Percentiles rank a stretch among this genome's conserved stretches.
phyloP scores from a whole-genome alignment of 768 basidiomycete species.

The Gloeopeniophorella convolvens region DNA sequence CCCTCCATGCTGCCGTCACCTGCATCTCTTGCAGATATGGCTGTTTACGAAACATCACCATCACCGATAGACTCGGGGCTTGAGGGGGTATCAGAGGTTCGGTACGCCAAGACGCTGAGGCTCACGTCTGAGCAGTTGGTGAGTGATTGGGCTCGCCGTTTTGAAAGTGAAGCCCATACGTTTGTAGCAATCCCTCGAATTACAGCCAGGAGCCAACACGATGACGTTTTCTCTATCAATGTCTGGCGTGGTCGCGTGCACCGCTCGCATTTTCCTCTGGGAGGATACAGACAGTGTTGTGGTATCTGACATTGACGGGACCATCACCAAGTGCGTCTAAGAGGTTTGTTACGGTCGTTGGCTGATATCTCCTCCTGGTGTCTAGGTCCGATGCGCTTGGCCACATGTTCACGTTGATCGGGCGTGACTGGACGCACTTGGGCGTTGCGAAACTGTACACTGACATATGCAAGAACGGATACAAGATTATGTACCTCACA shows the following conservation, averaged over 20 bases:
- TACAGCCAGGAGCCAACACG: slow-evolving; percentile 83
- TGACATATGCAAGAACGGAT: slow-evolving; percentile 91
- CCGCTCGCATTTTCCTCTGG: slow-evolving; percentile 94
- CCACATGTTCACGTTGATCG: slow-evolving; percentile 96
- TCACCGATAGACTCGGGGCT: not conserved
- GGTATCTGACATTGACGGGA: slow-evolving; percentile 97
- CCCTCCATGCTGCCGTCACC: not conserved
- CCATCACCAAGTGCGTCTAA: slow-evolving; percentile 83
- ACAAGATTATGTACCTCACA: slow-evolving; percentile 96
- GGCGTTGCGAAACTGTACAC: slow-evolving; percentile 97
- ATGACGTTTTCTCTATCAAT: slow-evolving; percentile 91
- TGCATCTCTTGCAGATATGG: not conserved
- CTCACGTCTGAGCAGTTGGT: slow-evolving; percentile 94
- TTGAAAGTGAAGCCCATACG: not conserved
- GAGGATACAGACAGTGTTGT: slow-evolving; percentile 86
- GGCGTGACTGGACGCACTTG: slow-evolving; percentile 95
- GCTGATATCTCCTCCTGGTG: not conserved
- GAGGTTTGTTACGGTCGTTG: not conserved
- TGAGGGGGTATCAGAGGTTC: slow-evolving; percentile 31
- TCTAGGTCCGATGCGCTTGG: slow-evolving; percentile 89
- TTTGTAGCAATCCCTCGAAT: slow-evolving; percentile 69
- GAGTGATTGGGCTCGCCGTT: slow-evolving; percentile 26
- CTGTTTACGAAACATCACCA: not conserved
- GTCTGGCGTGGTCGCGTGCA: slow-evolving; percentile 74
- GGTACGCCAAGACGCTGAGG: slow-evolving; percentile 87